Conservation (phyloP, 139 green algal genomes). For the Chlorella sp. region DNA sequence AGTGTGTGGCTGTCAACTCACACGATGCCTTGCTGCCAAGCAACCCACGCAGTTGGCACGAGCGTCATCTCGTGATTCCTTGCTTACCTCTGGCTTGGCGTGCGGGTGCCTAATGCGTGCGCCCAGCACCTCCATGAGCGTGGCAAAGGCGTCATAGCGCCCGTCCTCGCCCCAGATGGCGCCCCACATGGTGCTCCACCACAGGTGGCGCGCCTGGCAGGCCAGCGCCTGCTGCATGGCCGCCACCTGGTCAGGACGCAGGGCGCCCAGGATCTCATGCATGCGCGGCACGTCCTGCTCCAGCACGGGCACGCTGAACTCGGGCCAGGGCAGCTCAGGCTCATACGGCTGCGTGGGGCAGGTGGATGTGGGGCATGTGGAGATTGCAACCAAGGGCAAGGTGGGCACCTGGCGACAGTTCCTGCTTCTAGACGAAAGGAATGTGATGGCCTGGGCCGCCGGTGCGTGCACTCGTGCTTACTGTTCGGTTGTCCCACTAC, state of each 20-base stretch:
- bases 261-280: slow-evolving; percentile 20
- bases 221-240: slow-evolving; percentile 17
- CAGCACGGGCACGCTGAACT: slow-evolving; percentile 23
- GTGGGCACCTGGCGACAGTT: too few species aligned
- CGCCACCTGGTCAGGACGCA: slow-evolving; percentile 1
- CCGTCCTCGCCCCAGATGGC: slow-evolving; percentile 27
- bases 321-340: slow-evolving; percentile 21
- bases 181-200: slow-evolving; percentile 28
- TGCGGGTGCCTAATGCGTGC: not conserved
- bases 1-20: not conserved
- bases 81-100: too few species aligned
- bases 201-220: slow-evolving; percentile 27
- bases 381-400: too few species aligned
- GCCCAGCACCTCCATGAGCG: slow-evolving; percentile 26
- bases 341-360: slow-evolving; percentile 17
- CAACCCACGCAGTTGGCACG: too few species aligned
- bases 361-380: not conserved
- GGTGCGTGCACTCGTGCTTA: not conserved
- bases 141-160: slow-evolving; percentile 37
- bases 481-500: not conserved
- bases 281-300: slow-evolving; percentile 23
- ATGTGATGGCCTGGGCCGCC: not conserved
- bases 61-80: too few species aligned
- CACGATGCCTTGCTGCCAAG: too few species aligned
- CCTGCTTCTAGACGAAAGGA: too few species aligned